These are phyloP conservation scores for Sclerotinia subarctica DNA, from an alignment of 2,329 filamentous ascomycete species.

Conservation along the genomic window DNA sequence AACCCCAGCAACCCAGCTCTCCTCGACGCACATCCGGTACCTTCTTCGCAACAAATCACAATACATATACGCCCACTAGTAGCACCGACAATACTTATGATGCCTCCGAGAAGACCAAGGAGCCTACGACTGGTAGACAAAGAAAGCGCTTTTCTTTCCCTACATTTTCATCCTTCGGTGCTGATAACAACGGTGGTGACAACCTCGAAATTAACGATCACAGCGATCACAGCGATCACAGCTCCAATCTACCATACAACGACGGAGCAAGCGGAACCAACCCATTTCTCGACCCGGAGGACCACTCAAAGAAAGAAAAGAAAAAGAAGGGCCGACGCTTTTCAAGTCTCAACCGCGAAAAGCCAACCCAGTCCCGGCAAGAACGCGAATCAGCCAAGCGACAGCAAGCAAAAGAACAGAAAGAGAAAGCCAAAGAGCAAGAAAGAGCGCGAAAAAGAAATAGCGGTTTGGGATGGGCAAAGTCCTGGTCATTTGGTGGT, in stretches of 20 bases:
- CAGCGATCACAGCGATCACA: not conserved
- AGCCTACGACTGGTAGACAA: too few relatives aligned
- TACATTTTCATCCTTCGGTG: not conserved
- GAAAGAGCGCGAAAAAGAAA: constrained; percentile 11
- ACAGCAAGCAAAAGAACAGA: not conserved
- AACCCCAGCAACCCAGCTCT: not conserved
- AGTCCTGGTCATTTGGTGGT: constrained; percentile 17
- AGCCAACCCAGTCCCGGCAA: not conserved
- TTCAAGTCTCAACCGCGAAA: not conserved
- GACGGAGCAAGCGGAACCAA: not conserved
- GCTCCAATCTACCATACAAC: not conserved
- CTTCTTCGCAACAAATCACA: constrained; percentile 7
- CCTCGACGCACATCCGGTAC: constrained; percentile 2
- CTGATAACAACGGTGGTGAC: not conserved
- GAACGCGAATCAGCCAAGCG: not conserved
- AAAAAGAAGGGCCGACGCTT: too few relatives aligned
- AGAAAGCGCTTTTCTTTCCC: not conserved
- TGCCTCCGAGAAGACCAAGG: not conserved
- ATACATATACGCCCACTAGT: not conserved
- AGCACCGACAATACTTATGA: not conserved
- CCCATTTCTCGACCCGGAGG: not conserved
- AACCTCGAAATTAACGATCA: not conserved
- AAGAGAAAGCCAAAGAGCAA: constrained; percentile 1
- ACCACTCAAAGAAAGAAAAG: not conserved
- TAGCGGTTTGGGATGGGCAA: constrained; percentile 12